These are phyloP conservation scores for Exophiala sideris DNA, from an alignment of 2,329 filamentous ascomycete species.

Conservation along the genomic window DNA sequence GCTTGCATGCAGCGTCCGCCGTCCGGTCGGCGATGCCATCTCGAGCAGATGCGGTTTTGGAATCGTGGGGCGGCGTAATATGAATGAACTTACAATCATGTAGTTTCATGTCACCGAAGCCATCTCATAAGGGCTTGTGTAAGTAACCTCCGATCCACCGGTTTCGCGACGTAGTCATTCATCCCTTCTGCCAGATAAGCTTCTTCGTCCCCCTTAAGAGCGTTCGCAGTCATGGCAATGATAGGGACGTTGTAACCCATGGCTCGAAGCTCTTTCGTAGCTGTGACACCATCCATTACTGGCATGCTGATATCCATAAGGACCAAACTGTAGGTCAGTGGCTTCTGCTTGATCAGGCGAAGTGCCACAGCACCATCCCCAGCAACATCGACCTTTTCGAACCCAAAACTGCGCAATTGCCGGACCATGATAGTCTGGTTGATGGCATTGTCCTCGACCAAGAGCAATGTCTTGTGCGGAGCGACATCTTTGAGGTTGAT, in stretches of 20 bases:
- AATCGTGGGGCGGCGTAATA: too few relatives aligned
- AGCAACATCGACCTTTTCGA: constrained; percentile 65
- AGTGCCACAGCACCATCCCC: constrained; percentile 83
- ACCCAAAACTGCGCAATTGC: constrained; percentile 53
- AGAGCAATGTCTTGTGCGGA: constrained; percentile 38
- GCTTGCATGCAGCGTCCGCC: too few relatives aligned
- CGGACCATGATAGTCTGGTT: constrained; percentile 51
- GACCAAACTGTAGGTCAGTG: constrained; percentile 59
- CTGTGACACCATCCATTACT: constrained; percentile 36
- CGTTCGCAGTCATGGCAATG: constrained; percentile 35
- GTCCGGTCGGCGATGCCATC: too few relatives aligned
- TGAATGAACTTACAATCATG: neutral
- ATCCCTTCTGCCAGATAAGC: constrained; percentile 35
- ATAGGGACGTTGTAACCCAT: constrained; percentile 28
- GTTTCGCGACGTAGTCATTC: constrained; percentile 36
- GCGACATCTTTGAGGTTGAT: constrained; percentile 38
- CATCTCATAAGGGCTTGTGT: constrained; percentile 16
- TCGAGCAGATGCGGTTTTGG: too few relatives aligned
- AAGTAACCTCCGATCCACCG: constrained; percentile 25
- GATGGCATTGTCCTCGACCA: constrained; percentile 44
- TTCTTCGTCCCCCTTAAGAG: constrained; percentile 30
- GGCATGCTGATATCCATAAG: constrained; percentile 37
- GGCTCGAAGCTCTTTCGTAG: constrained; percentile 32
- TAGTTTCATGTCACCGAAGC: constrained; percentile 11
- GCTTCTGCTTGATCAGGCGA: constrained; percentile 52